phyloP scores from a whole-genome alignment of 2,329 filamentous ascomycete genomes.

The Zalaria sp. region DNA sequence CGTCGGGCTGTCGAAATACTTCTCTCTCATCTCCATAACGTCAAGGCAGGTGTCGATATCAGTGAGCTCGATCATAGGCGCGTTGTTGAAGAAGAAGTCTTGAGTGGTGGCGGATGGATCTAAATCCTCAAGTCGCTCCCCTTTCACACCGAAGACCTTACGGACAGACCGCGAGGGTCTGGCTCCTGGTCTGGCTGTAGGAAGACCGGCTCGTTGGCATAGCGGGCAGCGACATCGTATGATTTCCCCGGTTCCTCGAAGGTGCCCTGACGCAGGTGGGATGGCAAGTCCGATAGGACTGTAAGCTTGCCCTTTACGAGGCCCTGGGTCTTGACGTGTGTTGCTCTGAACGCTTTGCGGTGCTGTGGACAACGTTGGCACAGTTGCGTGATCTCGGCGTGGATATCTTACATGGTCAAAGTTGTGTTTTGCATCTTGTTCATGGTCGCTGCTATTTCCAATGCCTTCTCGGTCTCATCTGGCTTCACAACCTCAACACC shows the following conservation, averaged over 20 bases:
- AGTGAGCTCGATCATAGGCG: slow-evolving; percentile 17
- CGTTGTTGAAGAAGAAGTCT: slow-evolving; percentile 20
- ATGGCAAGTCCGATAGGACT: slow-evolving; percentile 9
- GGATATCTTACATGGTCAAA: slow-evolving; percentile 3
- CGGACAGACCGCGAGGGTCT: slow-evolving; percentile 10
- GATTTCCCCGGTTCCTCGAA: slow-evolving; percentile 8
- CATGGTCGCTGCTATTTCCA: slow-evolving; percentile 6
- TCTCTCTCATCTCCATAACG: slow-evolving; percentile 17
- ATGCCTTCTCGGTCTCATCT: slow-evolving; percentile 8
- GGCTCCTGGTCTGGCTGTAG: slow-evolving; percentile 10
- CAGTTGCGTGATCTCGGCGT: slow-evolving; percentile 6
- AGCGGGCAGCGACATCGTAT: slow-evolving; percentile 8
- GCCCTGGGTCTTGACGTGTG: slow-evolving; percentile 11
- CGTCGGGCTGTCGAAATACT: slow-evolving; percentile 13
- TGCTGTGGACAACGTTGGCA: slow-evolving; percentile 4
- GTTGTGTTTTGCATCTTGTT: slow-evolving; percentile 9
- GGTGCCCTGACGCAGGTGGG: slow-evolving; percentile 9
- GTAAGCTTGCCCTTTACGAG: slow-evolving; percentile 11
- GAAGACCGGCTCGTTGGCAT: slow-evolving; percentile 12
- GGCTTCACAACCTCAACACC: slow-evolving; percentile 3
- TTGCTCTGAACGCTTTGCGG: slow-evolving; percentile 8
- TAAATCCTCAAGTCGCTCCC: slow-evolving; percentile 5
- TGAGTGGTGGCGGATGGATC: slow-evolving; percentile 10
- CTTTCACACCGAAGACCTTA: slow-evolving; percentile 11
- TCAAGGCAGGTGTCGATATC: slow-evolving; percentile 19